Conservation (phyloP, 441 rosid genomes). For the Erysimum pusillum region DNA sequence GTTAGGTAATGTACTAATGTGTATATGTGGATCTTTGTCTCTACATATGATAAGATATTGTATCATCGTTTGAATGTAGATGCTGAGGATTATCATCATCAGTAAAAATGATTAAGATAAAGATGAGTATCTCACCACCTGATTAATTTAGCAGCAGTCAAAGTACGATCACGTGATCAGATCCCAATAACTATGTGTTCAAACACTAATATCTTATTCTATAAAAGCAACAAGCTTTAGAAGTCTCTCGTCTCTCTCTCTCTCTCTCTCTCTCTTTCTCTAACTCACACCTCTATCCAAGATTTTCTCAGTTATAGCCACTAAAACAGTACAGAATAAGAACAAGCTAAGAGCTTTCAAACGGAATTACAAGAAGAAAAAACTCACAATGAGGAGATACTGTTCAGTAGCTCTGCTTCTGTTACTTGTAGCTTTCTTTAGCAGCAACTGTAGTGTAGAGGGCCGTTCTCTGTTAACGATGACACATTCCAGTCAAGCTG, state of each 20-base stretch:
- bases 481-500: constrained; percentile 44
- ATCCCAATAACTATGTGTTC: constrained; percentile 48
- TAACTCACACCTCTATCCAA: constrained; percentile 23
- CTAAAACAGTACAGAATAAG: constrained; percentile 24
- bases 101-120: constrained; percentile 39
- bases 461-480: constrained; percentile 46
- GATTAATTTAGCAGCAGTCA: constrained; percentile 38
- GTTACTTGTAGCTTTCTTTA: constrained; percentile 54
- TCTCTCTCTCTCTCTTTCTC: constrained; percentile 30
- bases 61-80: constrained; percentile 15
- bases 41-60: constrained; percentile 34
- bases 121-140: constrained; percentile 40
- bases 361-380: constrained; percentile 41
- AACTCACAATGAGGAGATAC: constrained; percentile 52
- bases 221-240: constrained; percentile 35
- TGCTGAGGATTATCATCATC: constrained; percentile 27
- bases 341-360: constrained; percentile 43
- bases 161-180: constrained; percentile 52
- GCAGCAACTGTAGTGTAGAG: constrained; percentile 51
- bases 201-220: constrained; percentile 16
- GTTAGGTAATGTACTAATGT: constrained; percentile 41
- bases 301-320: constrained; percentile 11
- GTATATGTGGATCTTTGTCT: constrained; percentile 42
- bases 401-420: constrained; percentile 52
- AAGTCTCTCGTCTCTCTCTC: constrained; percentile 33